Evolutionary conservation across 768 basidiomycete genomes (phyloP).

Genomic region (Mrakia gelida): DNA sequence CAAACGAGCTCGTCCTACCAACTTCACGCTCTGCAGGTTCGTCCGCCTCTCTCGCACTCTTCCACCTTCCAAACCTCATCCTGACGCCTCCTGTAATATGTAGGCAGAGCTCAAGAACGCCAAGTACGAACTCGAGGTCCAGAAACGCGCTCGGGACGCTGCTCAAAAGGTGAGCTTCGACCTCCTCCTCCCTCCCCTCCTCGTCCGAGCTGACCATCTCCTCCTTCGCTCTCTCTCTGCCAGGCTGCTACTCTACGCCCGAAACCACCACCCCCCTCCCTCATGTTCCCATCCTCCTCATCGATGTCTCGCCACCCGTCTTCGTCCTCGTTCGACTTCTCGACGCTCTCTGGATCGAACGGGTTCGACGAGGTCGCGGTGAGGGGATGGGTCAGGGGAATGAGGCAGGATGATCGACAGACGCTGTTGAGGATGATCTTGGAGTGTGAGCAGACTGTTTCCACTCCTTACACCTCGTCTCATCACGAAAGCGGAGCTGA

Average conservation of each 20-base stretch:
- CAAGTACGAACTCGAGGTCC: constrained; percentile 16
- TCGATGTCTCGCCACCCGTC: constrained; percentile 21
- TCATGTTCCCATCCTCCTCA: constrained; percentile 34
- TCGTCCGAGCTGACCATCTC: neutral
- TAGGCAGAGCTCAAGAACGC: constrained; percentile 55
- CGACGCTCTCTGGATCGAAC: constrained; percentile 33
- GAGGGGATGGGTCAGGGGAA: constrained; percentile 14
- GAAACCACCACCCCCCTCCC: constrained; percentile 34
- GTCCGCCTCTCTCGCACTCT: too few relatives aligned
- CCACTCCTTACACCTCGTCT: too few relatives aligned
- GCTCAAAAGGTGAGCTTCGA: constrained; percentile 4
- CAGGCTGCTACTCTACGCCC: constrained; percentile 24
- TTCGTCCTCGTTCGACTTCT: constrained; percentile 34
- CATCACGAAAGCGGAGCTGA: too few relatives aligned
- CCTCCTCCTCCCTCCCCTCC: constrained; percentile 7
- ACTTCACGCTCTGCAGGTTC: constrained; percentile 66
- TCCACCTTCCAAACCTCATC: too few relatives aligned
- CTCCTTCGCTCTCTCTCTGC: constrained; percentile 10
- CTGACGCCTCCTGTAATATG: too few relatives aligned
- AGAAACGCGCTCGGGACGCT: neutral
- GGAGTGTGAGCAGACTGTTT: constrained; percentile 34
- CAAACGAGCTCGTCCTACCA: constrained; percentile 76
- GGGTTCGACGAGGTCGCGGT: constrained; percentile 31
- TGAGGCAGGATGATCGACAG: constrained; percentile 33
- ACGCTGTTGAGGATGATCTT: constrained; percentile 32